Evolutionary conservation across 176 grass and related monocot species (phyloP).

Genomic region (Avena eriantha): DNA sequence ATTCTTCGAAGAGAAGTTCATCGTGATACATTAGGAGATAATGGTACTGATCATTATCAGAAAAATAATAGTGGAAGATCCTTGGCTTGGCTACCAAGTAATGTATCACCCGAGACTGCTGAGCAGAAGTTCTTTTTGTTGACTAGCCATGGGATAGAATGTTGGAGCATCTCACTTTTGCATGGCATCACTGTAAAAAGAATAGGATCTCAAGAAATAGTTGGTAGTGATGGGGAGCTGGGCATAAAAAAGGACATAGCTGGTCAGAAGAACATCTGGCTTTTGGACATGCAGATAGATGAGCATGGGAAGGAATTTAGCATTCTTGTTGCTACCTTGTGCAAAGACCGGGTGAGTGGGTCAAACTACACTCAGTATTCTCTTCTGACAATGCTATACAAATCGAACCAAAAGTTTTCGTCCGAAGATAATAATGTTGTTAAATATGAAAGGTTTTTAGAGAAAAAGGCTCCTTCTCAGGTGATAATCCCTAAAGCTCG

Average conservation of each 20-base stretch:
- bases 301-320: conserved; percentile 74
- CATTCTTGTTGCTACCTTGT: conserved; percentile 97
- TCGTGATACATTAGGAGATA: conserved; percentile 41
- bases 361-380: conserved; percentile 96
- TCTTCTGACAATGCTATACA: conserved; percentile 93
- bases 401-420: conserved; percentile 55
- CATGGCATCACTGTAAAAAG: conserved; percentile 59
- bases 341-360: conserved; percentile 96
- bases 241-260: conserved; percentile 98
- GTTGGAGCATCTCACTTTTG: conserved; percentile 71
- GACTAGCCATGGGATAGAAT: conserved; percentile 81
- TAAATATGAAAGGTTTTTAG: conserved; percentile 78
- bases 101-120: conserved; percentile 50
- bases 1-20: conserved; percentile 62
- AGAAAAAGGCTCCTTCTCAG: conserved; percentile 94
- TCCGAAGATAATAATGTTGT: conserved; percentile 57
- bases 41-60: conserved; percentile 46
- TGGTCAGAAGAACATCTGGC: conserved; percentile 97
- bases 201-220: conserved; percentile 71
- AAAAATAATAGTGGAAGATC: conserved; percentile 67
- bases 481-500: conserved; percentile 94
- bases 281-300: conserved; percentile 97
- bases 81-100: conserved; percentile 73
- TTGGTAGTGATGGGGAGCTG: conserved; percentile 79
- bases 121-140: conserved; percentile 78